Evolutionary conservation across 2,329 filamentous ascomycete species (phyloP), one percentile per base, ranked within the genome.

Genomic region (Tolypocladium endophyticum): DNA sequence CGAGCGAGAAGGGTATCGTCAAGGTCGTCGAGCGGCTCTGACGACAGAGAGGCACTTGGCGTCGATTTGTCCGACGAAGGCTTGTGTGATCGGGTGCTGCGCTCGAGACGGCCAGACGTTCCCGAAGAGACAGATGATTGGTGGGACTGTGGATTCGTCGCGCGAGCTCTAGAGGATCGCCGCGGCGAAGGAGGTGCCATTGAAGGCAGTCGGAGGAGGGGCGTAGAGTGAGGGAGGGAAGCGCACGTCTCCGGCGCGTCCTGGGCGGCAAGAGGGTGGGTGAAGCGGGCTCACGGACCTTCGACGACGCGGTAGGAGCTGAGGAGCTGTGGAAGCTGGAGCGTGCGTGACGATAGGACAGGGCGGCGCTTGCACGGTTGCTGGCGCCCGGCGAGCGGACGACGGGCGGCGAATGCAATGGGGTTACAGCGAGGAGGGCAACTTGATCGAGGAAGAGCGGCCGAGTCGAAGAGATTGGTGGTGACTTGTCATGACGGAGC

Each of bases 81-180:
- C 73, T 92, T 93, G 68, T 86, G 83, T 57, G 85, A 85, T 73
- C 89, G 83, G 57, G 88, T 88, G 70, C 79, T 85, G 73, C 90
- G 85, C 67, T 96, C 91, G 62, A 81, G 81, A 69, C 90, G 89
- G 67, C 82, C 83, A 62, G 90, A 92, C 50, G 89, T 87, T 69
- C 88, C 88, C 61, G 87, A 92, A 50, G 90, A 93, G 56, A 89
- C 86, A 63, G 89, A 91, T 64, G 89, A 90, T 68, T 90, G 87
- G 68, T 90, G 87, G 68, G 87, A 85, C 76, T 85, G 84, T 69
- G 87, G 83, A 79, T 92, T 89, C 68, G 85, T 86, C 70, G 86
- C 86, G 72, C 90, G 89, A 79, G 91, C 91, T 82, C 93, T 87
- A 75, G 92, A 94, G 71, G 92, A 96, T 73, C 93, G 90, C 77